Conservation (phyloP, 1,139 yeast species). For the Geotrichum europaeum region DNA sequence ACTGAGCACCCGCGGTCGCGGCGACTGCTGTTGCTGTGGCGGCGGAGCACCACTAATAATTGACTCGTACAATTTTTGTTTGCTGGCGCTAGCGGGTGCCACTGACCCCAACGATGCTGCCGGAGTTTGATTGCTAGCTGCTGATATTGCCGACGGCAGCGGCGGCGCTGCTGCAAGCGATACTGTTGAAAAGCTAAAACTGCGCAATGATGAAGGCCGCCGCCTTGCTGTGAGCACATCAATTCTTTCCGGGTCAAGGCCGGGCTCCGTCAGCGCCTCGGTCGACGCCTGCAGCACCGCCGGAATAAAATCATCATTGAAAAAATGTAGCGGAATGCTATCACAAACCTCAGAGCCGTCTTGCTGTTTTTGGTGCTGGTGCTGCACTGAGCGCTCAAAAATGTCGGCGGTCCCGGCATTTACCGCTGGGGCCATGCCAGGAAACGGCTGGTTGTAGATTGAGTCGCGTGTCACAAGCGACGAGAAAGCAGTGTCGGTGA, state of each 20-base stretch:
- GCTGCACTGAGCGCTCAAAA: constrained; percentile 40
- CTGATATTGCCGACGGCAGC: neutral
- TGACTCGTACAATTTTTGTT: neutral
- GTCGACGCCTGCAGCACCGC: constrained; percentile 82
- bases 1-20: constrained; percentile 9
- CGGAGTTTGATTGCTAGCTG: neutral
- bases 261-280: constrained; percentile 50
- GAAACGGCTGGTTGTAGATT: neutral
- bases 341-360: neutral
- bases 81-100: neutral
- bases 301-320: constrained; percentile 65
- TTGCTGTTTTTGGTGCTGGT: constrained; percentile 17
- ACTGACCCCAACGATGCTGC: neutral
- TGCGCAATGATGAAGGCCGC: constrained; percentile 38
- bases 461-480: neutral
- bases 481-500: neutral
- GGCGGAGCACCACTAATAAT: neutral
- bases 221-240: constrained; percentile 55
- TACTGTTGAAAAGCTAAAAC: constrained; percentile 6
- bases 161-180: neutral
- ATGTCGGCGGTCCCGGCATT: constrained; percentile 30
- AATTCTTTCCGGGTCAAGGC: constrained; percentile 56
- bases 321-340: constrained; percentile 42
- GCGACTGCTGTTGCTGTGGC: neutral
- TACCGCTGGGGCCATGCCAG: neutral